Evolutionary conservation across 1,139 yeast species (phyloP), one percentile per base, ranked within the genome.

Genomic region (Kluyveromyces marxianus): DNA sequence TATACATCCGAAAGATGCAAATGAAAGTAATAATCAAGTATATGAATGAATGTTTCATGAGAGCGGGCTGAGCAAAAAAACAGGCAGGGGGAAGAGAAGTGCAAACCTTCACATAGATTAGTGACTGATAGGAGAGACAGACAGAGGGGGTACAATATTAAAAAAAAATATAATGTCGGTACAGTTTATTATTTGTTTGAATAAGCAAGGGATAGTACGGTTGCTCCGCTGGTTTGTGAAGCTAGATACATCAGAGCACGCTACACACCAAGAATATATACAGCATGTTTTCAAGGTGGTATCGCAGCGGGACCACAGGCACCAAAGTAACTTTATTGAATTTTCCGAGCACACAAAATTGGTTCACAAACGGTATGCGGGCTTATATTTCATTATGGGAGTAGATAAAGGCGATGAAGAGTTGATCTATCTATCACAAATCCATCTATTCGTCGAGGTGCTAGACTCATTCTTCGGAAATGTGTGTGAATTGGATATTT

Each of bases 401-500:
- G 79, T 89, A 8, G 96, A 85, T 54, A 66, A 77, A 32, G 68
- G 69, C 10, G 97, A 89, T 60, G 66, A 62, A 21, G 97, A 90
- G 60, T 73, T 92, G 51, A 78, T 83, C 47, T 85, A 84, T 60
- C 70, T 92, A 47, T 96, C 92, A 54, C 81, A 88, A 31, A 78
- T 92, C 33, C 98, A 92, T 61, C 70, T 90, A 47, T 79, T 92
- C 54, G 97, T 92, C 27, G 97, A 92, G 65, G 79, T 89, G 7
- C 69, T 92, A 50, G 98, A 92, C 62, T 74, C 81, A 4, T 88
- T 84, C 63, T 92, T 92, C 59, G 77, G 78, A 44, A 89, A 83
- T 58, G 98, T 92, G n/a, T 90, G 97, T 68, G 98, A 92, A 67
- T 73, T 92, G 56, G 98, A 92, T 63, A 74, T 87, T 48, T 89